These are phyloP conservation scores for Saccharomycopsis schoenii DNA, from an alignment of 805 yeast genomes.

Conservation along the genomic window DNA sequence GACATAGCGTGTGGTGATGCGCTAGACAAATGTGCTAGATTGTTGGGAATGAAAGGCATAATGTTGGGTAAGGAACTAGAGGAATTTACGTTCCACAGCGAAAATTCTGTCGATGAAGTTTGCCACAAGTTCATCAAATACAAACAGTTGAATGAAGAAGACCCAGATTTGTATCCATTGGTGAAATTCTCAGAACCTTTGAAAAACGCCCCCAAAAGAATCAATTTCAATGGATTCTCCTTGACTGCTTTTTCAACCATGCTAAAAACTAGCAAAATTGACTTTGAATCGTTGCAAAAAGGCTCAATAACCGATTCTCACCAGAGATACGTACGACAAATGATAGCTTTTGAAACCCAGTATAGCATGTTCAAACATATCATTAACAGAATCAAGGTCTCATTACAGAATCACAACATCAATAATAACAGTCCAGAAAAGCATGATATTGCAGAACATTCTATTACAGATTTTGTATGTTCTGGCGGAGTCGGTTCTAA, in stretches of 20 bases:
- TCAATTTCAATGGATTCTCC: slow-evolving; percentile 46
- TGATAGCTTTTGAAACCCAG: slow-evolving; percentile 53
- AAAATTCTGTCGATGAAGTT: slow-evolving; percentile 23
- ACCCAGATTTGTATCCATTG: background rate
- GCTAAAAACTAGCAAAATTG: slow-evolving; percentile 29
- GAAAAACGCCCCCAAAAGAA: slow-evolving; percentile 37
- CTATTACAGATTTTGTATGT: slow-evolving; percentile 51
- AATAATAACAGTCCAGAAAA: background rate
- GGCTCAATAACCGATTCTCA: background rate
- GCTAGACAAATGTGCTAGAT: slow-evolving; percentile 85
- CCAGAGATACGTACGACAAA: background rate
- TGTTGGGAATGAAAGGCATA: slow-evolving; percentile 60
- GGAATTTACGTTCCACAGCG: slow-evolving; percentile 29
- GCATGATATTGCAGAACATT: no score
- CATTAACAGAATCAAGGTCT: slow-evolving; percentile 47
- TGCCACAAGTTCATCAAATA: background rate
- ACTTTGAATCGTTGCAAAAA: slow-evolving; percentile 23
- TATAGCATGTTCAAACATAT: slow-evolving; percentile 64
- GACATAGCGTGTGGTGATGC: slow-evolving; percentile 95
- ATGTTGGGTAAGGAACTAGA: slow-evolving; percentile 87
- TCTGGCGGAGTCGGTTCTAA: slow-evolving; percentile 97
- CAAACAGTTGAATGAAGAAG: background rate
- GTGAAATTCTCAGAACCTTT: slow-evolving; percentile 41
- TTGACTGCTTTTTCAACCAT: slow-evolving; percentile 69
- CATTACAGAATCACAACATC: slow-evolving; percentile 29